Evolutionary conservation across 108 stramenopile genomes (phyloP).

Genomic region (Craspedostauros australis): DNA sequence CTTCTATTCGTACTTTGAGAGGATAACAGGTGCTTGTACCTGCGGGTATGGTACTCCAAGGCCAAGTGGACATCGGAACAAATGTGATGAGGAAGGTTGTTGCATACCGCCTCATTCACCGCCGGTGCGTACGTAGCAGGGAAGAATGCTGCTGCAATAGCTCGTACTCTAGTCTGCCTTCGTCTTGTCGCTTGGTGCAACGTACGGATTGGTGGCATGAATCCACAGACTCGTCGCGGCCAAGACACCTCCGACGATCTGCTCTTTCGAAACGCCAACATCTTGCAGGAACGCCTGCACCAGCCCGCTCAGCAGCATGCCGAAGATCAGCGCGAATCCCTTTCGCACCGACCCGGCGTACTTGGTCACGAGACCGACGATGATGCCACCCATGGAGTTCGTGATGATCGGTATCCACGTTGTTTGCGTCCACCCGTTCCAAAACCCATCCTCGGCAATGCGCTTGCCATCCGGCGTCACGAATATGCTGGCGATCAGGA

Average conservation of each 20-base stretch:
- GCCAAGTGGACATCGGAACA: no score
- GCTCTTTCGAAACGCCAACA: constrained; percentile 46
- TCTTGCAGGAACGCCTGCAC: constrained; percentile 42
- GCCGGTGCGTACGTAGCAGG: no score
- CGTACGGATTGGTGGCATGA: constrained; percentile 71
- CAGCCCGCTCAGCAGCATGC: constrained; percentile 68
- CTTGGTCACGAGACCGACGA: constrained; percentile 93
- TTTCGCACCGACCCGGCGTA: constrained; percentile 87
- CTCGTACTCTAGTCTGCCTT: no score
- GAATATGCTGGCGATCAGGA: constrained; percentile 42
- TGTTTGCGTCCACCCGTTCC: constrained; percentile 60
- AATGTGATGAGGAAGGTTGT: no score
- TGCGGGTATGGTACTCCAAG: no score
- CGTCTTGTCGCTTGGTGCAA: no score
- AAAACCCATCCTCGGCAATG: constrained; percentile 63
- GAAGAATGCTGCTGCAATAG: no score
- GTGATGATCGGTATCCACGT: constrained; percentile 84
- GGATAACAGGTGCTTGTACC: background rate
- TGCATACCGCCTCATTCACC: no score
- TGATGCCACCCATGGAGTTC: constrained; percentile 83
- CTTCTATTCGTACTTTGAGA: background rate
- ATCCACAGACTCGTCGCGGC: constrained; percentile 76
- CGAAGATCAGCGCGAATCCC: constrained; percentile 88
- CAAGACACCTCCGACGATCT: constrained; percentile 61
- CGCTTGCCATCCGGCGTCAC: constrained; percentile 53